Evolutionary conservation across 345 rosid genomes (phyloP), one percentile per base, ranked within the genome.

Genomic region (Capsella bursapastoris): DNA sequence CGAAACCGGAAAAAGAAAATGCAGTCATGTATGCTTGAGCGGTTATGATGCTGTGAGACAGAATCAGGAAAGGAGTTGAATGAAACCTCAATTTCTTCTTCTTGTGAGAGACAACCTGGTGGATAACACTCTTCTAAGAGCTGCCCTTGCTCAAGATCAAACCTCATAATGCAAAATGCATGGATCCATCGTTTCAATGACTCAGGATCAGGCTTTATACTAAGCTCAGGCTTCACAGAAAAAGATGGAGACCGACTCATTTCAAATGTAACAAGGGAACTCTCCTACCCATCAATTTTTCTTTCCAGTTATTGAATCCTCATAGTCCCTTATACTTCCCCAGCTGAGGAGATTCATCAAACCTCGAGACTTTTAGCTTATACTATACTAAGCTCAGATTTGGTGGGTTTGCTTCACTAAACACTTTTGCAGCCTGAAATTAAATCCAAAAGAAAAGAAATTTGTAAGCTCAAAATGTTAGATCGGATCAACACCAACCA

Each of bases 121-220:
- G 99, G 99, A 62, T 89, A 90, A 81, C 97, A 90, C 77, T 86
- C 92, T 84, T 95, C 99, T 58, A 90, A 83, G 38, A 95, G 86
- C 94, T 95, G 98, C 10, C 99, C 99, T 74, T 88, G 97, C 73
- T 95, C 97, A 13, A 95, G 93, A 80, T 95, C 99, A 80, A 95
- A 95, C 71, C 97, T 87, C 82, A 92, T 84, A 71, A 83, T 70
- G 78, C 97, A 95, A 78, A 95, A 90, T 70, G 96, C 92, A 71
- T 85, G 87, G 68, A 84, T 82, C 99, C 99, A 95, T 79, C 78
- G 85, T 80, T 77, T 84, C 74, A 92, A 63, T 70, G 88, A 82
- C 71, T 86, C 97, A 0, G 81, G 90, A 80, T 89, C 89, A 3
- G 85, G 81, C 76, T 82, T 89, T 64, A 88, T 66, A 72, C 78